Conservation (phyloP, 345 rosid species). For the Camelina sativa region DNA sequence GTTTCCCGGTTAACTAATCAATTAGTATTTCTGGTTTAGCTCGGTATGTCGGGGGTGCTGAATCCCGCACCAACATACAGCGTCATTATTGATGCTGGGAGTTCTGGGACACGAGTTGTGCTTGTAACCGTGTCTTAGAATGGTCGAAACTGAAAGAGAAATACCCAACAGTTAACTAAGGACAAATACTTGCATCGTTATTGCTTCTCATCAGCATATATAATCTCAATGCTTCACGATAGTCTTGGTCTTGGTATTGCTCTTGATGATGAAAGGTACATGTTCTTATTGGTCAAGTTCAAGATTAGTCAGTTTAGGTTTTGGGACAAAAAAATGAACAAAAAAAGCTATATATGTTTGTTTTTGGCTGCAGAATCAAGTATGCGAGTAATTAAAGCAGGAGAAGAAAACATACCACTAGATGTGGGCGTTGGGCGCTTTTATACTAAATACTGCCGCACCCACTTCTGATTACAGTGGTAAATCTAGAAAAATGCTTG, state of each 20-base stretch:
- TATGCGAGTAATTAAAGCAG: slow-evolving; percentile 67
- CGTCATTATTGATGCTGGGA: slow-evolving; percentile 79
- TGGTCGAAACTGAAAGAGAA: slow-evolving; percentile 72
- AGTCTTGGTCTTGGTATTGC: slow-evolving; percentile 80
- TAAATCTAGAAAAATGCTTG: slow-evolving; percentile 19
- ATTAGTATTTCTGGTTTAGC: too few species aligned
- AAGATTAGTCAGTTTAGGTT: not conserved
- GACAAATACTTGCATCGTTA: slow-evolving; percentile 65
- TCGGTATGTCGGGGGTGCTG: too few species aligned
- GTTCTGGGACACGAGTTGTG: slow-evolving; percentile 80
- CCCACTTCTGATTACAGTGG: slow-evolving; percentile 3
- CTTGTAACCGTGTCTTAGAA: too few species aligned
- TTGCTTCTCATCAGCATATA: slow-evolving; percentile 93
- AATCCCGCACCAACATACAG: too few species aligned
- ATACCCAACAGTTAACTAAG: slow-evolving; percentile 53
- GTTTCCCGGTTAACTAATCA: too few species aligned
- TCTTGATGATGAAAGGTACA: slow-evolving; percentile 65
- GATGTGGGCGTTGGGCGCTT: slow-evolving; percentile 92
- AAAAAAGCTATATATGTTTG: not conserved
- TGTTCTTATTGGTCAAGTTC: not conserved
- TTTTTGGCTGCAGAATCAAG: slow-evolving; percentile 52
- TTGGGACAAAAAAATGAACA: not conserved
- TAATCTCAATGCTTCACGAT: slow-evolving; percentile 81
- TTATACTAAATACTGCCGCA: slow-evolving; percentile 58
- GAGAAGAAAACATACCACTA: slow-evolving; percentile 53